A percentile compares a stretch with the other conserved stretches of the same genome.
Conservation (phyloP, 805 yeast genomes). For the Candida fluviatilis region DNA sequence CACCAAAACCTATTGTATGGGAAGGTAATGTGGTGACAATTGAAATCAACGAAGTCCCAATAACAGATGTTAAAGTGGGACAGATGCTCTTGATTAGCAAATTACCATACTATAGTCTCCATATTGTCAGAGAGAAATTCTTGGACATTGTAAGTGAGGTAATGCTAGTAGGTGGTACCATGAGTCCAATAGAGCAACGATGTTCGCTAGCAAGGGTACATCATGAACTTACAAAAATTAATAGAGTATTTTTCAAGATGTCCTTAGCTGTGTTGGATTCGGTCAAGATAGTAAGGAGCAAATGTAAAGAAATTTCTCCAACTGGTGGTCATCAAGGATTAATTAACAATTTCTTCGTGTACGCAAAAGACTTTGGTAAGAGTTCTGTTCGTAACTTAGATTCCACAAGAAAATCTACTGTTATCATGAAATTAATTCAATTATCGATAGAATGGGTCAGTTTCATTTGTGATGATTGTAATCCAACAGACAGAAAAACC, state of each 20-base stretch:
- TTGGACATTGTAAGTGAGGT: slow-evolving; percentile 53
- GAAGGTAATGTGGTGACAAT: slow-evolving; percentile 71
- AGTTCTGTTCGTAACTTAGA: slow-evolving; percentile 65
- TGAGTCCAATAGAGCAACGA: slow-evolving; percentile 52
- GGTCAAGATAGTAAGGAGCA: slow-evolving; percentile 47
- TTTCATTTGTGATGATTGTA: slow-evolving; percentile 90
- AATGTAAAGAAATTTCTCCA: slow-evolving; percentile 48
- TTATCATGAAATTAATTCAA: slow-evolving; percentile 68
- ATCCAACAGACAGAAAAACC: slow-evolving; percentile 85
- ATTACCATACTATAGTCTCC: slow-evolving; percentile 57
- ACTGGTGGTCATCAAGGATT: slow-evolving; percentile 67
- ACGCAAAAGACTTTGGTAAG: slow-evolving; percentile 77
- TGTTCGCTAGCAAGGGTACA: slow-evolving; percentile 74
- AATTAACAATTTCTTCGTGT: slow-evolving; percentile 68
- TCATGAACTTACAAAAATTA: slow-evolving; percentile 61
- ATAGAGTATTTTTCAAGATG: slow-evolving; percentile 64
- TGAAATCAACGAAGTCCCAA: slow-evolving; percentile 42
- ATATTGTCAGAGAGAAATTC: slow-evolving; percentile 53
- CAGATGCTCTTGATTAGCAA: slow-evolving; percentile 64
- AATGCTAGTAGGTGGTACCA: slow-evolving; percentile 35
- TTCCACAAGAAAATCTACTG: slow-evolving; percentile 57
- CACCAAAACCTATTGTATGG: slow-evolving; percentile 87
- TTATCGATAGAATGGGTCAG: slow-evolving; percentile 87
- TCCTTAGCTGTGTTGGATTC: slow-evolving; percentile 62
- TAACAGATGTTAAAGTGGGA: slow-evolving; percentile 61